Conservation (phyloP, 805 yeast genomes). For the Kodamaea leandrae region DNA sequence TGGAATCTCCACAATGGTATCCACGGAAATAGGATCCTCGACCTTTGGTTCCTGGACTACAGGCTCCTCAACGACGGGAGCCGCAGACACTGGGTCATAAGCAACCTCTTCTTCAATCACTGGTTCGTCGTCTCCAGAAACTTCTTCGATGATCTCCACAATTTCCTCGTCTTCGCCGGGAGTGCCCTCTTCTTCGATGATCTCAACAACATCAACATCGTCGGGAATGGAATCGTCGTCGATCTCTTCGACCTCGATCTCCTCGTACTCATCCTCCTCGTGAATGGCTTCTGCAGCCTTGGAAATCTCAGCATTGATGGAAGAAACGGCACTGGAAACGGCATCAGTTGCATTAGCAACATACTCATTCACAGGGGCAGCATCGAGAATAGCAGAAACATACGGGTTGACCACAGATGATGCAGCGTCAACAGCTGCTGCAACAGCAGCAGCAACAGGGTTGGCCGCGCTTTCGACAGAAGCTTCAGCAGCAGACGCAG, state of each 20-base stretch:
- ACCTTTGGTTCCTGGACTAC: slow-evolving; percentile 3
- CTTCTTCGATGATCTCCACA: not conserved
- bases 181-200: not conserved
- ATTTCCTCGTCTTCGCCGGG: not conserved
- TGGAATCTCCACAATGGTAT: not conserved
- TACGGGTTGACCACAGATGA: slow-evolving; percentile 4
- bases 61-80: slow-evolving; percentile 8
- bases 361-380: slow-evolving; percentile 4
- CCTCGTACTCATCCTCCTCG: not conserved
- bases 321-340: slow-evolving; percentile 6
- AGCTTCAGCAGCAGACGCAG: slow-evolving; percentile 1
- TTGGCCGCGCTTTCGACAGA: not conserved
- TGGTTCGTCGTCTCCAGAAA: not conserved
- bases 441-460: slow-evolving; percentile 5
- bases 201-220: not conserved
- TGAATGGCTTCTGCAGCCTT: not conserved
- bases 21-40: not conserved
- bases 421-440: slow-evolving; percentile 5
- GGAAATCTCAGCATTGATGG: not conserved
- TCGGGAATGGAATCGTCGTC: not conserved
- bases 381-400: not conserved
- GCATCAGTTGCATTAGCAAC: slow-evolving; percentile 9
- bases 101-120: not conserved
- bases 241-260: not conserved
- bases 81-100: slow-evolving; percentile 5